phyloP scores from a whole-genome alignment of 306 rosid genomes.

The Acacia crassicarpa region DNA sequence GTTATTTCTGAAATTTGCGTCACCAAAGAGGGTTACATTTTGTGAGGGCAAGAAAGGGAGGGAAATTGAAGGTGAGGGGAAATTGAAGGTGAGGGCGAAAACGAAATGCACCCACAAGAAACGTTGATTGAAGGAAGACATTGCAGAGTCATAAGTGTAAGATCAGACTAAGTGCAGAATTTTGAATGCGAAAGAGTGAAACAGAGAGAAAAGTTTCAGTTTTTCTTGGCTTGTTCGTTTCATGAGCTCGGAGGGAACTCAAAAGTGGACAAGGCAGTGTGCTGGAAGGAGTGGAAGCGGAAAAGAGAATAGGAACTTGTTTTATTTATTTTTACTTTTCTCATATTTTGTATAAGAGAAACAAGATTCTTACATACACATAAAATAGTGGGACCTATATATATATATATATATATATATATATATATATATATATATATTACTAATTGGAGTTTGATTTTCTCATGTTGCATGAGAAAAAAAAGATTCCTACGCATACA shows the following conservation, averaged over 20 bases:
- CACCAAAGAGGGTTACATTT: slow-evolving; percentile 72
- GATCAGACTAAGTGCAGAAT: background rate
- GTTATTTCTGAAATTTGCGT: slow-evolving; percentile 54
- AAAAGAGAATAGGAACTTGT: background rate
- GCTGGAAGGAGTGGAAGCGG: background rate
- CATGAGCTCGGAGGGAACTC: background rate
- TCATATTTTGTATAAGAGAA: too few species aligned
- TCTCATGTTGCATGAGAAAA: too few species aligned
- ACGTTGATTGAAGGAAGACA: slow-evolving; percentile 24
- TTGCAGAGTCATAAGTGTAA: slow-evolving; percentile 18
- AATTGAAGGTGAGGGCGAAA: slow-evolving; percentile 26
- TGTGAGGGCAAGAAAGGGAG: slow-evolving; percentile 36
- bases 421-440: too few species aligned
- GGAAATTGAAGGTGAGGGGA: background rate
- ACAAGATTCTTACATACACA: too few species aligned
- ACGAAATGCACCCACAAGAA: slow-evolving; percentile 33
- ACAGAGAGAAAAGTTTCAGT: background rate
- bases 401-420: too few species aligned
- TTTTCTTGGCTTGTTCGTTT: background rate
- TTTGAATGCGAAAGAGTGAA: background rate
- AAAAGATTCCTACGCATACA: too few species aligned
- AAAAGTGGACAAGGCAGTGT: background rate
- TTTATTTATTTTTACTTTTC: too few species aligned
- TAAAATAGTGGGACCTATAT: too few species aligned
- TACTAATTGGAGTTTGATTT: too few species aligned